Evolutionary conservation across 192 early-diverging fungal genomes (phyloP), one percentile per base, ranked within the genome.

Genomic region (Coemansia sp.): DNA sequence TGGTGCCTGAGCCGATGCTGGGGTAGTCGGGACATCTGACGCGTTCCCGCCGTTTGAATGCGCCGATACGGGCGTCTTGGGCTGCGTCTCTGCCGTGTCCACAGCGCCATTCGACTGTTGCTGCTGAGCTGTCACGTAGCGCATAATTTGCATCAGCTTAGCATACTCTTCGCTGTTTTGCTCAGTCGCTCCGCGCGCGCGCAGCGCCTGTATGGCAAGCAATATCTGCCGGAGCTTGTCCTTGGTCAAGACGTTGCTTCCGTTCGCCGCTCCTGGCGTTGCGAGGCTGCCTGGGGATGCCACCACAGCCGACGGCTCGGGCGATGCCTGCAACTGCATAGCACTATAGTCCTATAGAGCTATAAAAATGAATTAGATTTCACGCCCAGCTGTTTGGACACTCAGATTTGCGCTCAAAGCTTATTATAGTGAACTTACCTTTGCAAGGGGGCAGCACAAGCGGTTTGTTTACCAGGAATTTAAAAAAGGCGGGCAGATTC

Each of bases 81-180:
- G 27, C 65, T 52, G 53, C n/a, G 53, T 4, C 29, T 55, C 53
- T 6, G 47, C 47, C n/a, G 27, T 21, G 8, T 29, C 61, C 27
- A 27, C 53, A 8, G 17, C 27, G 2, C 24, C 35, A 23, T 49
- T 32, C 24, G 19, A 11, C 6, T 59, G 64, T 50, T 82, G 81
- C 39, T 69, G 75, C 39, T 83, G 83, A 50, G 64, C 45, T 80
- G 82, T 72, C 56, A 79, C 78, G 7, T 62, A 66, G 21, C 74
- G 86, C 63, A 84, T 67, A 8, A 76, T 72, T 1, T 66, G 55
- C 73, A 93, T 71, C 29, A 92, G 76, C 62, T 86, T 82, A 29
- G 89, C 92, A 64, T 84, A 90, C 65, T 93, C 90, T 14, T 83
- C 82, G 64, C 87, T 87, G 66, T 86, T 92, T 43, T 85, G 84